phyloP scores from a whole-genome alignment of 352 stramenopile genomes.

The Phytophthora ohioensis region DNA sequence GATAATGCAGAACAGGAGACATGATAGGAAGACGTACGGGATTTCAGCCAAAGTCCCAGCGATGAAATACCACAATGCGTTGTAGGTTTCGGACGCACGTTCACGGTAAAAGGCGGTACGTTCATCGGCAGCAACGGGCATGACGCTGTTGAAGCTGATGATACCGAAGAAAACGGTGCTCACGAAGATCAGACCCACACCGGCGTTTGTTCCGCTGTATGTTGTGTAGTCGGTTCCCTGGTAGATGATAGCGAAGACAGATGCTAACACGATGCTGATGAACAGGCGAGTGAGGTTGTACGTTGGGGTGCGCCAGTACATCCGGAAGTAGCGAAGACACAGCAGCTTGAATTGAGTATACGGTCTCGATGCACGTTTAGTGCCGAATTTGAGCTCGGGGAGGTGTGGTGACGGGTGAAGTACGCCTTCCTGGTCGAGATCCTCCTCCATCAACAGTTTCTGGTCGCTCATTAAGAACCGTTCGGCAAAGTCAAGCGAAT shows the following conservation, averaged over 20 bases:
- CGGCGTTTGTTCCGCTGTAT: conserved; percentile 48
- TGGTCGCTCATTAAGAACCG: conserved; percentile 46
- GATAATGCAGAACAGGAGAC: conserved; percentile 57
- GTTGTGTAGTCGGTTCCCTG: conserved; percentile 52
- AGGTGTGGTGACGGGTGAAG: conserved; percentile 39
- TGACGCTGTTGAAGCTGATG: conserved; percentile 46
- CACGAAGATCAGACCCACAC: conserved; percentile 86
- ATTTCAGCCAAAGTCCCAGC: conserved; percentile 83
- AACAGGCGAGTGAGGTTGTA: conserved; percentile 84
- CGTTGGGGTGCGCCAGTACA: conserved; percentile 71
- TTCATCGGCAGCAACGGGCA: conserved; percentile 61
- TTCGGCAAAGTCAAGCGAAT: background rate
- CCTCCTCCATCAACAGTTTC: conserved; percentile 45
- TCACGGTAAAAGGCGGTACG: conserved; percentile 94
- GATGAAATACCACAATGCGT: conserved; percentile 81
- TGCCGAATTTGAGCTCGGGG: conserved; percentile 48
- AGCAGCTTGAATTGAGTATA: conserved; percentile 43
- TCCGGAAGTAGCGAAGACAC: conserved; percentile 54
- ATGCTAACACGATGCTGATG: conserved; percentile 68
- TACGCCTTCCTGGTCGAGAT: conserved; percentile 51
- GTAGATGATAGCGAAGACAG: conserved; percentile 86
- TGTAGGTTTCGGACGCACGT: conserved; percentile 91
- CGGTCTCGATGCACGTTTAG: conserved; percentile 41
- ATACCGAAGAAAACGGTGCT: conserved; percentile 82
- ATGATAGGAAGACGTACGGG: conserved; percentile 62